Evolutionary conservation across 2,329 filamentous ascomycete species (phyloP).

Genomic region (Cordyceps fumosorosea): DNA sequence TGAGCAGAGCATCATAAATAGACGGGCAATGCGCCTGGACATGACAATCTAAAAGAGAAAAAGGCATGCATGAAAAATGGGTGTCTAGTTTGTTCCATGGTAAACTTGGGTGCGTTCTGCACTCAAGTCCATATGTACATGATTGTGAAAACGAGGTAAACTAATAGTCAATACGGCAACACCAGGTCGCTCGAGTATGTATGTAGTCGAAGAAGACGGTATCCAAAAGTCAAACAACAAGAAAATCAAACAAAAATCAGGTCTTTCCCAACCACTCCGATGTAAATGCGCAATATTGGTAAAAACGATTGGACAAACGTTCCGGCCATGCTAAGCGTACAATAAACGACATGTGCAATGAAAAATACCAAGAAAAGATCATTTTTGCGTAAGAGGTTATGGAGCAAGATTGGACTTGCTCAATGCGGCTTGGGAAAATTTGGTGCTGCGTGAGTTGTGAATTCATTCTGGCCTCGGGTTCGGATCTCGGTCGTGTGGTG

Average conservation of each 20-base stretch:
- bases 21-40: neutral
- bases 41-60: neutral
- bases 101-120: neutral
- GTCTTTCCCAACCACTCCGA: neutral
- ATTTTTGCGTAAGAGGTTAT: neutral
- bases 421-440: neutral
- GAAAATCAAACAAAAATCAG: neutral
- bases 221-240: neutral
- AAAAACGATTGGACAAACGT: neutral
- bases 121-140: neutral
- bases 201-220: neutral
- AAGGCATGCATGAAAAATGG: neutral
- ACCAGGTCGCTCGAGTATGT: constrained; percentile 2
- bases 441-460: neutral
- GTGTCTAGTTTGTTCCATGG: neutral
- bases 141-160: neutral
- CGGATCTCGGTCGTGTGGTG: neutral
- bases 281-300: constrained; percentile 2
- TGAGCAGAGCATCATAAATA: neutral
- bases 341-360: neutral
- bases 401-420: neutral
- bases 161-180: neutral
- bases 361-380: neutral
- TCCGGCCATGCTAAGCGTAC: neutral
- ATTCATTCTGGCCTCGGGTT: neutral